These are phyloP conservation scores for Verticillium albo-atrum DNA, from an alignment of 2,329 filamentous ascomycete species.

Conservation along the genomic window DNA sequence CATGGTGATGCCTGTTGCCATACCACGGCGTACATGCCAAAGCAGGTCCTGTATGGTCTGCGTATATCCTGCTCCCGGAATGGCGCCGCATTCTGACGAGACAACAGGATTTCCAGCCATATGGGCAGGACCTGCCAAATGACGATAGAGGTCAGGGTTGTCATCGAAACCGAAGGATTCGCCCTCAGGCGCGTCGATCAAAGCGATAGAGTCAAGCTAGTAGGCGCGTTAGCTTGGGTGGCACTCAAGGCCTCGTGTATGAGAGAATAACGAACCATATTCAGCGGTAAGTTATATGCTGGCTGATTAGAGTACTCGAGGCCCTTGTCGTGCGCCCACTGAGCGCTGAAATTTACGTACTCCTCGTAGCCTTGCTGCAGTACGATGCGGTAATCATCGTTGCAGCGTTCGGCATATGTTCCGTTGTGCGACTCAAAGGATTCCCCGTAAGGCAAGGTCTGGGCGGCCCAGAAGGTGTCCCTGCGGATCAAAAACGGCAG, in stretches of 20 bases:
- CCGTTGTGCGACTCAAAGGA: slow-evolving; percentile 12
- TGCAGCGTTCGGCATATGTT: slow-evolving; percentile 6
- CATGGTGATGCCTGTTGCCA: slow-evolving; percentile 15
- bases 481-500: slow-evolving; percentile 17
- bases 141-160: slow-evolving; percentile 14
- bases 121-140: slow-evolving; percentile 18
- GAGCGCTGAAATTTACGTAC: slow-evolving; percentile 8
- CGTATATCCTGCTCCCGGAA: slow-evolving; percentile 11
- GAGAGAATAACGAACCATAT: slow-evolving; percentile 10
- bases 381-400: slow-evolving; percentile 15
- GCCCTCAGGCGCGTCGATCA: slow-evolving; percentile 16
- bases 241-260: too few species aligned
- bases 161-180: slow-evolving; percentile 19
- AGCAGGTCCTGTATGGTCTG: slow-evolving; percentile 10
- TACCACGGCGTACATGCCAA: slow-evolving; percentile 11
- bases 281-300: slow-evolving; percentile 19
- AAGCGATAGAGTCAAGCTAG: slow-evolving; percentile 5
- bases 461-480: slow-evolving; percentile 13
- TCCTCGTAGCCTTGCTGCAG: slow-evolving; percentile 13
- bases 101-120: slow-evolving; percentile 13
- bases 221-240: too few species aligned
- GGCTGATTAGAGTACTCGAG: slow-evolving; percentile 17
- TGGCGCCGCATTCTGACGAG: slow-evolving; percentile 18
- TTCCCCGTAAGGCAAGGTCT: slow-evolving; percentile 14
- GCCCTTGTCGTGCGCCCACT: slow-evolving; percentile 12